phyloP scores from a whole-genome alignment of 2,329 filamentous ascomycete species.

The Daldinia sp. region DNA sequence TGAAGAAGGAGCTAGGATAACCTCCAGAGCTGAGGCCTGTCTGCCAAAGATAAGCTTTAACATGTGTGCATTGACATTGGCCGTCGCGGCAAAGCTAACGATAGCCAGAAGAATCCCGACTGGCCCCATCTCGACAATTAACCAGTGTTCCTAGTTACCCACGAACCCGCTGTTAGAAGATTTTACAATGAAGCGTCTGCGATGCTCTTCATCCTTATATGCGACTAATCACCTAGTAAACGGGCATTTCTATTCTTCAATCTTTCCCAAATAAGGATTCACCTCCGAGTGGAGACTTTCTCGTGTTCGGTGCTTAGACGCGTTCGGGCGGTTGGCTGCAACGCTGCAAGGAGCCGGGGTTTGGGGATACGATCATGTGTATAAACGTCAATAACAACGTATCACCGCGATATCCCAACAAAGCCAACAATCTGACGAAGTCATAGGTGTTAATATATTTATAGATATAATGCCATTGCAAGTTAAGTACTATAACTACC shows the following conservation, averaged over 20 bases:
- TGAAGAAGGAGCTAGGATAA: conserved; percentile 16
- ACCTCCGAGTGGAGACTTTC: conserved; percentile 26
- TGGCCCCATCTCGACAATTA: conserved; percentile 12
- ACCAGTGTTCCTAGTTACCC: not conserved
- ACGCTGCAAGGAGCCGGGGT: conserved; percentile 9
- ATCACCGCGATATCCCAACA: not conserved
- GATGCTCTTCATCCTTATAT: not conserved
- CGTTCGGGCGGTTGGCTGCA: conserved; percentile 4
- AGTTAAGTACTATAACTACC: too few species aligned
- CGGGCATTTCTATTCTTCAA: not conserved
- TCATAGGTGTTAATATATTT: not conserved
- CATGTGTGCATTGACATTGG: conserved; percentile 4
- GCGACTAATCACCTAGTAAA: not conserved
- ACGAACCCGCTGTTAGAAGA: not conserved
- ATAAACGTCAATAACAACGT: not conserved
- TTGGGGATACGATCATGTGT: too few species aligned
- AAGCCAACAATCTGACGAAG: not conserved
- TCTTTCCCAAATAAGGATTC: conserved; percentile 9
- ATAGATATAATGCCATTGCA: not conserved
- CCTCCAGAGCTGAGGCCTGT: conserved; percentile 16
- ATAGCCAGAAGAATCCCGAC: conserved; percentile 2
- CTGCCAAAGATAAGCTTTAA: not conserved
- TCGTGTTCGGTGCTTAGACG: conserved; percentile 27
- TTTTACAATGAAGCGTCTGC: not conserved
- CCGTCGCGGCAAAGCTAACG: conserved; percentile 2